Evolutionary conservation across 345 rosid species (phyloP), one percentile per base, ranked within the genome.

Genomic region (Camelina hispida): DNA sequence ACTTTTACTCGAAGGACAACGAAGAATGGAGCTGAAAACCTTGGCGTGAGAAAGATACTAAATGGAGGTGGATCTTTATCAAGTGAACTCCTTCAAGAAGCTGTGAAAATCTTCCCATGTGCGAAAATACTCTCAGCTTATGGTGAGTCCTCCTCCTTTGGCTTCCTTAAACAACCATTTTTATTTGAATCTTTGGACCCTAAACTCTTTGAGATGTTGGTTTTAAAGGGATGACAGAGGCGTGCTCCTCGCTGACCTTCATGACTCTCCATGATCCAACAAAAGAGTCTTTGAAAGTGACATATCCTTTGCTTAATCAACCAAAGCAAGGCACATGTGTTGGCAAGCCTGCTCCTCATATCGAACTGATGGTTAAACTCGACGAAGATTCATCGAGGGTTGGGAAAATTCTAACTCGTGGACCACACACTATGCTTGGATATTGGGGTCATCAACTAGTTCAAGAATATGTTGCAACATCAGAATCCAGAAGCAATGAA

Each of bases 31-130:
- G 84, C 76, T 70, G 82, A 86, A 66, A 64, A 74, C 54, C 70
- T 40, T 11, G 60, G 68, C n/a, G 75, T 89, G 72, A 87, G 83
- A 79, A 89, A 85, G 81, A 84, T 94, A 72, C 74, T 91, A 47
- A 89, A 94, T 66, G 96, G 98, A 78, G 96, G 89, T n/a, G 97
- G 98, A 47, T 78, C 89, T 72, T 80, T 94, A 60, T 77, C 98
- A 22, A 50, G 37, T 53, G 67, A 84, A 72, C 87, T 88, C 60
- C 75, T 83, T 12, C 65, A 78, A 76, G 88, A 80, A 53, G 89
- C 89, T 5, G 30, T 38, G 6, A 76, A 50, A 25, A 69, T 64
- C 51, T 94, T 91, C 75, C 91, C 96, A 22, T 77, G 56, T 28
- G 93, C 98, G 18, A 89, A 78, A 79, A 81, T 91, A 69, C 47